phyloP scores from a whole-genome alignment of 2,329 filamentous ascomycete genomes.

The Exophiala phaeomuriformis region DNA sequence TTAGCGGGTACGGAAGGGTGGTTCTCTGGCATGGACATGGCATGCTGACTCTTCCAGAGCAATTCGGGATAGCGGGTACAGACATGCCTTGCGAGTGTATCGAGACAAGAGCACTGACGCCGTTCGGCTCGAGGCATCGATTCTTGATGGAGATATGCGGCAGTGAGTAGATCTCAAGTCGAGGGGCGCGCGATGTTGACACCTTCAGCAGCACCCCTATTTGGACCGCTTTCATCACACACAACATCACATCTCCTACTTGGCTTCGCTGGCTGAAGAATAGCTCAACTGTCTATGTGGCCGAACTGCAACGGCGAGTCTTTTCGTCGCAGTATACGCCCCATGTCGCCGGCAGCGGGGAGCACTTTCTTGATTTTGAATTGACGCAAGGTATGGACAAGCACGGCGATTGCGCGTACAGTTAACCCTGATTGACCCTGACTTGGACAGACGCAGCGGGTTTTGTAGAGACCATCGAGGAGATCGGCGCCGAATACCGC shows the following conservation, averaged over 20 bases:
- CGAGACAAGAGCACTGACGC: slow-evolving; percentile 45
- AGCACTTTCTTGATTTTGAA: slow-evolving; percentile 38
- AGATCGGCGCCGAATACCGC: slow-evolving; percentile 27
- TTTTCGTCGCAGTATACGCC: slow-evolving; percentile 48
- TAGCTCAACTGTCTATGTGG: slow-evolving; percentile 41
- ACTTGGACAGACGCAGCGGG: slow-evolving; percentile 33
- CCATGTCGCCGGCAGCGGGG: slow-evolving; percentile 32
- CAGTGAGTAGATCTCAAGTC: slow-evolving; percentile 31
- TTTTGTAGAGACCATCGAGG: slow-evolving; percentile 33
- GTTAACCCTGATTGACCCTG: not conserved
- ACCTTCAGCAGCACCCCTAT: slow-evolving; percentile 44
- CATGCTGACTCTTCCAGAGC: slow-evolving; percentile 33
- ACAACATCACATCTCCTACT: slow-evolving; percentile 39
- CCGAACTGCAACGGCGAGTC: slow-evolving; percentile 46
- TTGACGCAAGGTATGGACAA: slow-evolving; percentile 27
- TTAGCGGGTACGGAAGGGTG: slow-evolving; percentile 39
- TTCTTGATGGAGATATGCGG: slow-evolving; percentile 46
- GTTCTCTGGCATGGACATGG: not conserved
- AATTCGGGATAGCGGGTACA: slow-evolving; percentile 46
- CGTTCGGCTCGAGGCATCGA: slow-evolving; percentile 51
- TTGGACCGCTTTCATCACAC: slow-evolving; percentile 54
- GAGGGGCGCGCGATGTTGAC: not conserved
- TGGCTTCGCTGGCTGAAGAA: slow-evolving; percentile 39
- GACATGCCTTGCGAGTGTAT: slow-evolving; percentile 50
- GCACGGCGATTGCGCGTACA: slow-evolving; percentile 1